These are phyloP conservation scores for Suillus placidus DNA, from an alignment of 768 basidiomycete species.

Conservation along the genomic window DNA sequence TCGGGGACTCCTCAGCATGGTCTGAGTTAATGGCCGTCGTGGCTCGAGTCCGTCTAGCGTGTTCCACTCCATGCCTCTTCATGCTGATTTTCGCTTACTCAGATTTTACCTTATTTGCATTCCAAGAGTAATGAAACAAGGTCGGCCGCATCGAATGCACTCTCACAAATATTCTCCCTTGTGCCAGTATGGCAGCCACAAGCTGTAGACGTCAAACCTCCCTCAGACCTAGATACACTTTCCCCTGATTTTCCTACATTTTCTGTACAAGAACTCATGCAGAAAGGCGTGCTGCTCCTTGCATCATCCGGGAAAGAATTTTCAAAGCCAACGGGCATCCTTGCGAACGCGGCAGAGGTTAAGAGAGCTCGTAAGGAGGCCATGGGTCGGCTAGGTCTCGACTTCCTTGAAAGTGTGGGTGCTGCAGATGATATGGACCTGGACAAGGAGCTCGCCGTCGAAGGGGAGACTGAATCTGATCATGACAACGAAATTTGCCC, in stretches of 20 bases:
- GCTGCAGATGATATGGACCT: constrained; percentile 80
- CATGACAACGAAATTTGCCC: constrained; percentile 41
- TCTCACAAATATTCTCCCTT: constrained; percentile 83
- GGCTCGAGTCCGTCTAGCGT: constrained; percentile 62
- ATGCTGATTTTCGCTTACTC: constrained; percentile 9
- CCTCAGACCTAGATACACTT: constrained; percentile 29
- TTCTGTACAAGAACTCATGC: constrained; percentile 74
- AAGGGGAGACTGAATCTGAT: constrained; percentile 51
- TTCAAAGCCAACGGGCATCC: constrained; percentile 67
- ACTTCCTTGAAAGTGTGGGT: constrained; percentile 77
- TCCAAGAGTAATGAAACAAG: constrained; percentile 94
- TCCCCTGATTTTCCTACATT: constrained; percentile 72
- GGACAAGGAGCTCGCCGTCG: constrained; percentile 76
- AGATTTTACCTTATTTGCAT: constrained; percentile 91
- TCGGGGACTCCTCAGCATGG: constrained; percentile 80
- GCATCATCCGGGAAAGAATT: constrained; percentile 97
- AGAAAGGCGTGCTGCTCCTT: constrained; percentile 77
- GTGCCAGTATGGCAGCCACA: constrained; percentile 75
- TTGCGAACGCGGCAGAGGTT: constrained; percentile 76
- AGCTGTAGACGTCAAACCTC: constrained; percentile 28
- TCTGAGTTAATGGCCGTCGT: constrained; percentile 88
- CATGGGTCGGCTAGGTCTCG: constrained; percentile 84
- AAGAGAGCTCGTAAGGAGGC: constrained; percentile 88
- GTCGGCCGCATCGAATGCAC: constrained; percentile 82
- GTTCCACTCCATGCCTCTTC: not conserved